A percentile compares a stretch with the other conserved stretches of the same genome.
phyloP scores from a whole-genome alignment of 164 flowering plant genomes.

The Berberis vulgaris region DNA sequence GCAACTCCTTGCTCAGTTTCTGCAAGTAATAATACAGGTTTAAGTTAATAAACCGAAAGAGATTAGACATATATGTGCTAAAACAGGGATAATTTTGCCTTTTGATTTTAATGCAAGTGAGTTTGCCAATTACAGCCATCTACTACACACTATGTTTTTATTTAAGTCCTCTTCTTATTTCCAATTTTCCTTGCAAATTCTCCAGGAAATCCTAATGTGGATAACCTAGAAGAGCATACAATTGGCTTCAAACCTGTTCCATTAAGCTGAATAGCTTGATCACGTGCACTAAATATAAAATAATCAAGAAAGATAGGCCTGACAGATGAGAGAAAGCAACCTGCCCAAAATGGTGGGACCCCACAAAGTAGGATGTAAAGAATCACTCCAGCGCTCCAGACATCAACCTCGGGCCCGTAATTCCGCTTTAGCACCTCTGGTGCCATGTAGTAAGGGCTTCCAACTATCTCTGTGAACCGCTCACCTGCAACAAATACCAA shows the following conservation, averaged over 20 bases:
- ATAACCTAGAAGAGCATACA: not conserved
- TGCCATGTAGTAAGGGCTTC: constrained; percentile 98
- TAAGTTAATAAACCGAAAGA: too few species aligned
- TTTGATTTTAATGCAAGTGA: too few species aligned
- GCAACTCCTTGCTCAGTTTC: constrained; percentile 99
- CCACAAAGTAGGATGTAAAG: constrained; percentile 90
- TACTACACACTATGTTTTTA: too few species aligned
- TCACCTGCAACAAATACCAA: constrained; percentile 41
- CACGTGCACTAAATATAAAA: not conserved
- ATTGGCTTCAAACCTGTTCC: too few species aligned
- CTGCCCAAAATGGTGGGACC: constrained; percentile 97
- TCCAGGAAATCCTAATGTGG: not conserved
- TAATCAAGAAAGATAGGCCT: not conserved
- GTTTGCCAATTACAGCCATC: too few species aligned
- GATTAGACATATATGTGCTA: too few species aligned
- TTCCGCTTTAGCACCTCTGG: constrained; percentile 86
- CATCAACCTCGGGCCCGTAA: constrained; percentile 87
- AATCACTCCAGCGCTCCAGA: constrained; percentile 96
- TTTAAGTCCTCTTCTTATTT: too few species aligned
- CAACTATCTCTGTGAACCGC: constrained; percentile 76
- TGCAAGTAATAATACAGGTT: constrained; percentile 21
- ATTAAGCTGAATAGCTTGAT: not conserved
- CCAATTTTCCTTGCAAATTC: not conserved
- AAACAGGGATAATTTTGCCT: too few species aligned
- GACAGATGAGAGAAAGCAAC: constrained; percentile 26